A percentile compares a stretch with the other conserved stretches of the same genome.
Conservation (phyloP, 108 stramenopile species). For the Pseudonitzschia multistriata region DNA sequence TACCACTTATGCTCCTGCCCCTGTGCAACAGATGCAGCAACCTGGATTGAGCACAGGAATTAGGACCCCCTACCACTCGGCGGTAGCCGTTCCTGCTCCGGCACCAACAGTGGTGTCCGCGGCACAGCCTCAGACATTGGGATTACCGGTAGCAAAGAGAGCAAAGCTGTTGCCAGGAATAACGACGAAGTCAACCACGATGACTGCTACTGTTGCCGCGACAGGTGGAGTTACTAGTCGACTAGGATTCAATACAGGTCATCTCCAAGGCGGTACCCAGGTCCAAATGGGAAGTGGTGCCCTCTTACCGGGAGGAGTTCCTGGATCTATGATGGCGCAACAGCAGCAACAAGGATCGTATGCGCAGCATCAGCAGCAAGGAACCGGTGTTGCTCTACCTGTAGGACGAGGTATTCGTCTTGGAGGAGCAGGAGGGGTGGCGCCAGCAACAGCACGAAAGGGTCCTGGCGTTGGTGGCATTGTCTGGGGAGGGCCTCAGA, state of each 20-base stretch:
- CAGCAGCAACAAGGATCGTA: conserved; percentile 26
- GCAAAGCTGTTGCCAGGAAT: conserved; percentile 26
- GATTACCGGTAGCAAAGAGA: conserved; percentile 20
- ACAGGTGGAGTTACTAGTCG: conserved; percentile 33
- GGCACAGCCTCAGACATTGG: conserved; percentile 6
- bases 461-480: conserved; percentile 25
- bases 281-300: conserved; percentile 4
- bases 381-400: conserved; percentile 47
- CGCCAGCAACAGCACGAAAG: conserved; percentile 42
- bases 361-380: conserved; percentile 20
- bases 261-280: conserved; percentile 20
- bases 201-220: conserved; percentile 11
- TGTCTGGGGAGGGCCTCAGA: conserved; percentile 31
- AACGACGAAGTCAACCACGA: not conserved
- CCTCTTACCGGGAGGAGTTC: not conserved
- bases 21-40: conserved; percentile 14
- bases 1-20: not conserved
- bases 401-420: conserved; percentile 66
- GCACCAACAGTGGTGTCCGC: not conserved
- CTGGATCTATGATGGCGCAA: conserved; percentile 2
- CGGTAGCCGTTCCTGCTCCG: conserved; percentile 17
- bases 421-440: conserved; percentile 56
- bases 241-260: conserved; percentile 21
- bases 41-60: conserved; percentile 51
- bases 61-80: conserved; percentile 53